phyloP scores from a whole-genome alignment of 352 stramenopile species.

The Saprolegnia diclina region DNA sequence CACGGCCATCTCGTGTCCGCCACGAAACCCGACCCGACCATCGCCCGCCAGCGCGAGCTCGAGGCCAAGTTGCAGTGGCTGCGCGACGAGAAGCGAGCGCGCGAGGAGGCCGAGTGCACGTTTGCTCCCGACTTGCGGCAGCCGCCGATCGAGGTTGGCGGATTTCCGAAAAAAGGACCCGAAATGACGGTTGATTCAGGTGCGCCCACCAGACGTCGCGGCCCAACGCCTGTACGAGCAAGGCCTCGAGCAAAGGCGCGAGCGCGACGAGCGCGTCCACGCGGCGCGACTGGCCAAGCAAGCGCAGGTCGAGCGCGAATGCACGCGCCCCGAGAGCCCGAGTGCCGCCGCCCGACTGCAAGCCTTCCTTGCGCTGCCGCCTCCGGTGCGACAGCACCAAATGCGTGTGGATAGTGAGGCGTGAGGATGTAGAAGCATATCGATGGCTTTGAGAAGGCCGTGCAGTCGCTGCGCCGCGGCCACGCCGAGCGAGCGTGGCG shows the following conservation, averaged over 20 bases:
- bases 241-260: background rate
- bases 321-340: background rate
- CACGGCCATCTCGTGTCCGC: background rate
- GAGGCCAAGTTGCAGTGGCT: background rate
- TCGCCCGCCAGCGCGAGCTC: background rate
- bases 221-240: constrained; percentile 13
- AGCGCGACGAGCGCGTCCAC: background rate
- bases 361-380: constrained; percentile 7
- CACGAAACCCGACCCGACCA: background rate
- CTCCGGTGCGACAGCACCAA: background rate
- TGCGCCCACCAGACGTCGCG: background rate
- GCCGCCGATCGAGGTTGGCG: background rate
- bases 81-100: background rate
- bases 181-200: background rate
- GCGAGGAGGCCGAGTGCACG: constrained; percentile 12
- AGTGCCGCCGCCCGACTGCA: background rate
- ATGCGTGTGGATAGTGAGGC: background rate
- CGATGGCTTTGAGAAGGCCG: constrained; percentile 18
- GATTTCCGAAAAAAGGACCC: background rate
- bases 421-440: background rate
- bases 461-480: background rate
- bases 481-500: constrained; percentile 7
- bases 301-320: background rate
- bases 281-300: background rate
- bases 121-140: constrained; percentile 9